A percentile compares a stretch with the other conserved stretches of the same genome.
phyloP scores from a whole-genome alignment of 2,329 filamentous ascomycete species.

The Akanthomyces uredinophilus region DNA sequence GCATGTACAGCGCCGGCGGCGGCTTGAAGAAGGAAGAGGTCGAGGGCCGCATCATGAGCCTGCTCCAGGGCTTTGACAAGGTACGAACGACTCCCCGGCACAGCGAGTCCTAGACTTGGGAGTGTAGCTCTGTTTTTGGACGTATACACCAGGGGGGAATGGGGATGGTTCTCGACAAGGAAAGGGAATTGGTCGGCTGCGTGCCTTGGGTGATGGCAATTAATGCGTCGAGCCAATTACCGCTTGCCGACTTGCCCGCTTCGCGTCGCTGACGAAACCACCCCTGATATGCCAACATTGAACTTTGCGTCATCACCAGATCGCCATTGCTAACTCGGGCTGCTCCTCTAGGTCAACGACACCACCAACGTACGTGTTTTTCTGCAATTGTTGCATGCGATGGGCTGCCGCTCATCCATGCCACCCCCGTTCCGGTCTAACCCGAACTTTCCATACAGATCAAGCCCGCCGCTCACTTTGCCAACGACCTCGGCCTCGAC shows the following conservation, averaged over 20 bases:
- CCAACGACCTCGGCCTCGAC: constrained; percentile 95
- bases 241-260: background rate
- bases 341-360: constrained; percentile 57
- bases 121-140: background rate
- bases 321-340: background rate
- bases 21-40: constrained; percentile 79
- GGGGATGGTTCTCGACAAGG: too few species aligned
- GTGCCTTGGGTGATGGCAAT: background rate
- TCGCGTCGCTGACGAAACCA: background rate
- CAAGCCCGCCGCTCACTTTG: constrained; percentile 78
- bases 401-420: too few species aligned
- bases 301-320: background rate
- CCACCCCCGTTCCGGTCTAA: constrained; percentile 12
- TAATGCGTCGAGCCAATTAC: background rate
- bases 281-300: background rate
- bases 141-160: too few species aligned
- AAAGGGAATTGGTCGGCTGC: background rate
- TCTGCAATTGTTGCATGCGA: background rate
- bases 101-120: background rate
- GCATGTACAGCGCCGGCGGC: constrained; percentile 81
- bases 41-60: constrained; percentile 84
- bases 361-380: constrained; percentile 50
- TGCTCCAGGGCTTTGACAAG: constrained; percentile 97
- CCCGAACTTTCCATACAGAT: constrained; percentile 52
- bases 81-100: constrained; percentile 25